These are phyloP conservation scores for Diaporthe vexans DNA, from an alignment of 2,329 filamentous ascomycete genomes.

Conservation along the genomic window DNA sequence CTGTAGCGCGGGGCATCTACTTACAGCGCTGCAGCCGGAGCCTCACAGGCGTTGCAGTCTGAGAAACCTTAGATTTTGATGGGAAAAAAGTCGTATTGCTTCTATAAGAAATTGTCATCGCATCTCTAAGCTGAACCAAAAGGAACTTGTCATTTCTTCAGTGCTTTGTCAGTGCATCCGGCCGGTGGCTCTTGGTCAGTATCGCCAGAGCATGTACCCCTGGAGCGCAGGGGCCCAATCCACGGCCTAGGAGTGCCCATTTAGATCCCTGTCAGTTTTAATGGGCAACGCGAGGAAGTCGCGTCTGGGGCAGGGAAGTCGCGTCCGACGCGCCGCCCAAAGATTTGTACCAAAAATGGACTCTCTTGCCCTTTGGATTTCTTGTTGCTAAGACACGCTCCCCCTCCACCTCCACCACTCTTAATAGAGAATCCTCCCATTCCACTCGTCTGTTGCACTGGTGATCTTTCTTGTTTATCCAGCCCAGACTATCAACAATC, in stretches of 20 bases:
- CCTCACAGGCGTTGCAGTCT: neutral
- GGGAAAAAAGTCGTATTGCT: no score
- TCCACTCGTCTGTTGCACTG: conserved; percentile 2
- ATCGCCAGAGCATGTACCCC: neutral
- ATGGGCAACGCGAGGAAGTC: conserved; percentile 28
- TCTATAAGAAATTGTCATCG: neutral
- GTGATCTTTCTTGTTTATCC: conserved; percentile 11
- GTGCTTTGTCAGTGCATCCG: neutral
- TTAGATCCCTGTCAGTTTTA: conserved; percentile 33
- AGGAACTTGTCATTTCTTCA: neutral
- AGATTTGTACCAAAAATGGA: conserved; percentile 30
- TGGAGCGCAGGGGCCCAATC: conserved; percentile 20
- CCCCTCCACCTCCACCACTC: conserved; percentile 7
- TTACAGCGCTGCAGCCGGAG: neutral
- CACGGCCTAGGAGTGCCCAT: neutral
- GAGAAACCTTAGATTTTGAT: neutral
- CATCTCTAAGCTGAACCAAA: neutral
- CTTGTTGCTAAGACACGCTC: conserved; percentile 5
- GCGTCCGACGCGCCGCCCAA: conserved; percentile 33
- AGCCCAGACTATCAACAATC: conserved; percentile 26
- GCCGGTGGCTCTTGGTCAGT: neutral
- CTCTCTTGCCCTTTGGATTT: conserved; percentile 16
- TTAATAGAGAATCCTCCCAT: neutral
- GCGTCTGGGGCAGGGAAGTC: conserved; percentile 5
- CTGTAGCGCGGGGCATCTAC: neutral